Conservation (phyloP, 129 eudicot species). For the Erigeron canadensis region DNA sequence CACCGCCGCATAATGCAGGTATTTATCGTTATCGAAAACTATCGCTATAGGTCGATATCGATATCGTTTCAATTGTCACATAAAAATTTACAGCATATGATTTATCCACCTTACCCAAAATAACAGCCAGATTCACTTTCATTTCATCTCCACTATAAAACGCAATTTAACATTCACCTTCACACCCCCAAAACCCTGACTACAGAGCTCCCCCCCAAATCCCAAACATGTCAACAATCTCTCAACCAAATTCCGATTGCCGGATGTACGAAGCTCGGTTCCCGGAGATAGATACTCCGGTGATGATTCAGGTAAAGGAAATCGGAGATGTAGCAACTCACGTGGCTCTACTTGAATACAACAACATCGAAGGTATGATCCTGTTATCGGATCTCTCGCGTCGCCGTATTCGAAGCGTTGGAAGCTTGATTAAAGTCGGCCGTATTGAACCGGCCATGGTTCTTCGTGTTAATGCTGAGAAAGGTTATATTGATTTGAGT, state of each 20-base stretch:
- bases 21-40: too few relatives aligned
- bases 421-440: slow-evolving; percentile 65
- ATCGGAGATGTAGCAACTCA: slow-evolving; percentile 72
- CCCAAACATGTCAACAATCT: slow-evolving; percentile 26
- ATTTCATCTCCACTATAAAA: too few relatives aligned
- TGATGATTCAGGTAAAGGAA: slow-evolving; percentile 56
- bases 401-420: slow-evolving; percentile 73
- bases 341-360: slow-evolving; percentile 64
- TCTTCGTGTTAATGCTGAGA: slow-evolving; percentile 61
- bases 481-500: slow-evolving; percentile 72
- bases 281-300: slow-evolving; percentile 60
- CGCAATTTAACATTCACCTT: too few relatives aligned
- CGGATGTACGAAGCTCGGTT: slow-evolving; percentile 53
- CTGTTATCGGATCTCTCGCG: slow-evolving; percentile 69
- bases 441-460: slow-evolving; percentile 81
- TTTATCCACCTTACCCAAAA: too few relatives aligned
- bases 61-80: too few relatives aligned
- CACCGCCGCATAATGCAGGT: too few relatives aligned
- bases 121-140: too few relatives aligned
- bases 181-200: slow-evolving; percentile 28
- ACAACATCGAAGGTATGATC: slow-evolving; percentile 75
- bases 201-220: too few relatives aligned
- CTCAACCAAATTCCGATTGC: slow-evolving; percentile 39
- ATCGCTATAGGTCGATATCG: too few relatives aligned
- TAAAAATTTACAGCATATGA: too few relatives aligned